Percentiles rank a stretch among this genome's conserved stretches.
phyloP scores from a whole-genome alignment of 139 green algal genomes.

The Chlorella sp. region DNA sequence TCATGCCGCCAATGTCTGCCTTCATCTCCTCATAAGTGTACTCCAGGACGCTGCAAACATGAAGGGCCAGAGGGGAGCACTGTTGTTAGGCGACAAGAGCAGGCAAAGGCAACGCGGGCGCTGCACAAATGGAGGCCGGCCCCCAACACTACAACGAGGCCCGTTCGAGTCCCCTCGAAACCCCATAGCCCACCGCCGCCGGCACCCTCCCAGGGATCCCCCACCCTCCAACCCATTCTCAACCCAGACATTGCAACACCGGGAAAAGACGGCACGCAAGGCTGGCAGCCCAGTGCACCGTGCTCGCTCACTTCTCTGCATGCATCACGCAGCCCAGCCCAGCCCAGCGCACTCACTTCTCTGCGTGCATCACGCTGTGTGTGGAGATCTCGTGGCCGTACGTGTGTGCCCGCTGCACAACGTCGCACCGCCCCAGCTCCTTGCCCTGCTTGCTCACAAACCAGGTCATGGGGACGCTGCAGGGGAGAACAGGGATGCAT shows the following conservation, averaged over 20 bases:
- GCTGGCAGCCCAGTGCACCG: not conserved
- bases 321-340: too few relatives aligned
- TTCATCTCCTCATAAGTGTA: not conserved
- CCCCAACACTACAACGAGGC: too few relatives aligned
- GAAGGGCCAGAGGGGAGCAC: not conserved
- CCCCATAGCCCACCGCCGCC: too few relatives aligned
- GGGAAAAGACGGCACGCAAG: too few relatives aligned
- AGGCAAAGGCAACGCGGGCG: too few relatives aligned
- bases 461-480: slow-evolving; percentile 6
- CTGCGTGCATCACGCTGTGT: not conserved
- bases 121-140: too few relatives aligned
- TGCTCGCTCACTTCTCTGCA: too few relatives aligned
- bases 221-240: not conserved
- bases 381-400: not conserved
- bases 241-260: not conserved
- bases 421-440: not conserved
- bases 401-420: not conserved
- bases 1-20: not conserved
- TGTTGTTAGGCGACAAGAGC: too few relatives aligned
- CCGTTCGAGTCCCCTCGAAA: too few relatives aligned
- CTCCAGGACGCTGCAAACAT: not conserved
- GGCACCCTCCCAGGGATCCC: too few relatives aligned
- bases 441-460: not conserved
- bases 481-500: not conserved
- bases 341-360: not conserved